phyloP scores from a whole-genome alignment of 805 yeast species.

The Zygoascus biomembranicola region DNA sequence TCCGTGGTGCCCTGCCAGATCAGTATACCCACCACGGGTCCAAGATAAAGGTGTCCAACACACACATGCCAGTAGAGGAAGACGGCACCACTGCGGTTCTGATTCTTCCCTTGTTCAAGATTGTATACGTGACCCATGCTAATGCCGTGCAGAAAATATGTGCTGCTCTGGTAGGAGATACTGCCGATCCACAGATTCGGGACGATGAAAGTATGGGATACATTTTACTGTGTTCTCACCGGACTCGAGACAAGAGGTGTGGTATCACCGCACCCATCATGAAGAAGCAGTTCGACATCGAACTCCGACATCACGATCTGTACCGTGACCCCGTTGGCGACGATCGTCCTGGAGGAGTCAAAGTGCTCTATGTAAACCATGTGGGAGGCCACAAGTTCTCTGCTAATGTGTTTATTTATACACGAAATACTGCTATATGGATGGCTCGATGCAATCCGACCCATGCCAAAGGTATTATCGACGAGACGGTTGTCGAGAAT shows the following conservation, averaged over 20 bases:
- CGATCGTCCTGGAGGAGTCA: conserved; percentile 63
- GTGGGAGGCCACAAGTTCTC: conserved; percentile 95
- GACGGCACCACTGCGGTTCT: conserved; percentile 30
- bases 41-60: conserved; percentile 3
- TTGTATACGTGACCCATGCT: conserved; percentile 45
- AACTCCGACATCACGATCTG: conserved; percentile 61
- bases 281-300: conserved; percentile 67
- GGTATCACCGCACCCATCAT: conserved; percentile 90
- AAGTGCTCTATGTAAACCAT: conserved; percentile 67
- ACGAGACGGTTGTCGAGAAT: conserved; percentile 62
- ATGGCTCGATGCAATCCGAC: conserved; percentile 76
- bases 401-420: conserved; percentile 77
- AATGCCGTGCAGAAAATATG: conserved; percentile 38
- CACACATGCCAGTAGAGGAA: conserved; percentile 2
- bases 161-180: conserved; percentile 29
- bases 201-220: conserved; percentile 16
- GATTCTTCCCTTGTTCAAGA: conserved; percentile 65
- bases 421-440: conserved; percentile 73
- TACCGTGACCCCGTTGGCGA: conserved; percentile 68
- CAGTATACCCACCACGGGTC: conserved; percentile 1
- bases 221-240: conserved; percentile 79
- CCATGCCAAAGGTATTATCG: conserved; percentile 64
- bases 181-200: neutral
- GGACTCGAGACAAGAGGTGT: conserved; percentile 85
- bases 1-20: neutral